Percentiles rank a stretch among this genome's conserved stretches.
Conservation (phyloP, 2,329 filamentous ascomycete genomes). For the Tolypocladium tundrense region DNA sequence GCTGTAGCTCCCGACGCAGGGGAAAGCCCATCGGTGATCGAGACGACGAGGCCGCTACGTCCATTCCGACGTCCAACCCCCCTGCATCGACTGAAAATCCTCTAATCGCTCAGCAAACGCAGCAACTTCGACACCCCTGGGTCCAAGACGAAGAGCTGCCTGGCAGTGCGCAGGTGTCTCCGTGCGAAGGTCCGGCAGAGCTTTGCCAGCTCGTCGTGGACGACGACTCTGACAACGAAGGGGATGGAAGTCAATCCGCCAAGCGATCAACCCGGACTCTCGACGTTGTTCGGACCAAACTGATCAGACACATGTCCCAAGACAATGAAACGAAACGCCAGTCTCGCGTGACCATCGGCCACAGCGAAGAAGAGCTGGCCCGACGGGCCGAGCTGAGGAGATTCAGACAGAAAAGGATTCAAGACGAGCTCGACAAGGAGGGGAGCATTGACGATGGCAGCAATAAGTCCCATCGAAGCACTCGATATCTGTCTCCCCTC, state of each 20-base stretch:
- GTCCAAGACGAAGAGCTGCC: background rate
- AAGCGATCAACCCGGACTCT: conserved; percentile 29
- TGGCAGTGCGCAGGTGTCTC: conserved; percentile 3
- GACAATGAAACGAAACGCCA: conserved; percentile 28
- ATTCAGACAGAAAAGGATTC: conserved; percentile 46
- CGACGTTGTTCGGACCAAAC: conserved; percentile 31
- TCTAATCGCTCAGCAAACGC: background rate
- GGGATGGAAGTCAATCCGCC: conserved; percentile 12
- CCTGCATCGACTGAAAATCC: background rate
- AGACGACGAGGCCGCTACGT: background rate
- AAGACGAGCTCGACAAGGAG: conserved; percentile 43
- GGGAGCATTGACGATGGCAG: conserved; percentile 23
- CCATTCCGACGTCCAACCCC: background rate
- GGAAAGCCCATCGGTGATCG: background rate
- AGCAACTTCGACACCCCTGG: background rate
- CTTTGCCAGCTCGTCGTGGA: conserved; percentile 22
- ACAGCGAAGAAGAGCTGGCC: conserved; percentile 41
- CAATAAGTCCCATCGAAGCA: conserved; percentile 14
- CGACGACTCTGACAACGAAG: conserved; percentile 31
- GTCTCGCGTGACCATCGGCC: conserved; percentile 30
- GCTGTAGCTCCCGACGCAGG: conserved; percentile 10
- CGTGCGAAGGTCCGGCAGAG: conserved; percentile 13
- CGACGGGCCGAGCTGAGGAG: conserved; percentile 46
- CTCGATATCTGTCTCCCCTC: conserved; percentile 13
- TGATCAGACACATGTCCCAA: conserved; percentile 36